A percentile compares a stretch with the other conserved stretches of the same genome.
Evolutionary conservation across 2,329 filamentous ascomycete genomes (phyloP).

Genomic region (Alternaria longipes): DNA sequence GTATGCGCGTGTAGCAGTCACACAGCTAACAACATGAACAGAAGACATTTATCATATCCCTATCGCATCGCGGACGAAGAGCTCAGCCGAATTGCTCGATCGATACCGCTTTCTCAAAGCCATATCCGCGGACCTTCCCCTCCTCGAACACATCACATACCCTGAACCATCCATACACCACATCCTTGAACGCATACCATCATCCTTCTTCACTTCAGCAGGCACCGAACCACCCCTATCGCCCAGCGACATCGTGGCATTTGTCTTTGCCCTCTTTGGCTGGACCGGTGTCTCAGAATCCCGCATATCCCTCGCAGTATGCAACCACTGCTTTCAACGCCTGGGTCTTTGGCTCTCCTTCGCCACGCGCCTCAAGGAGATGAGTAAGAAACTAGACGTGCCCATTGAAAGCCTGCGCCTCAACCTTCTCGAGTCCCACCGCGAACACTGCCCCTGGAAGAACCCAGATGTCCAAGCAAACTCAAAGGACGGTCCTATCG

Average conservation of each 20-base stretch:
- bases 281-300: constrained; percentile 65
- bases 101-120: constrained; percentile 53
- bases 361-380: constrained; percentile 42
- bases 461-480: constrained; percentile 48
- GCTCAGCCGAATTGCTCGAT: constrained; percentile 48
- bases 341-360: constrained; percentile 92
- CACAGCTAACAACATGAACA: constrained; percentile 38
- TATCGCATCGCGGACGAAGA: constrained; percentile 50
- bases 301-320: constrained; percentile 78
- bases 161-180: constrained; percentile 39
- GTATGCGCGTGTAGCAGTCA: not conserved
- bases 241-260: constrained; percentile 36
- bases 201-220: constrained; percentile 36
- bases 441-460: constrained; percentile 55
- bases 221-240: constrained; percentile 28
- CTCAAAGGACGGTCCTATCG: constrained; percentile 40
- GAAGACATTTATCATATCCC: constrained; percentile 71
- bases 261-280: constrained; percentile 55
- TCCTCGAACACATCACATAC: constrained; percentile 45
- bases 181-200: constrained; percentile 37
- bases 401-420: constrained; percentile 44
- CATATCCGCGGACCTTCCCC: constrained; percentile 45
- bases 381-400: constrained; percentile 44
- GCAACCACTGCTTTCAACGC: constrained; percentile 85
- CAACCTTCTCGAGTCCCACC: constrained; percentile 50